Evolutionary conservation across 768 basidiomycete species (phyloP).

Genomic region (Termitomyces sp.): DNA sequence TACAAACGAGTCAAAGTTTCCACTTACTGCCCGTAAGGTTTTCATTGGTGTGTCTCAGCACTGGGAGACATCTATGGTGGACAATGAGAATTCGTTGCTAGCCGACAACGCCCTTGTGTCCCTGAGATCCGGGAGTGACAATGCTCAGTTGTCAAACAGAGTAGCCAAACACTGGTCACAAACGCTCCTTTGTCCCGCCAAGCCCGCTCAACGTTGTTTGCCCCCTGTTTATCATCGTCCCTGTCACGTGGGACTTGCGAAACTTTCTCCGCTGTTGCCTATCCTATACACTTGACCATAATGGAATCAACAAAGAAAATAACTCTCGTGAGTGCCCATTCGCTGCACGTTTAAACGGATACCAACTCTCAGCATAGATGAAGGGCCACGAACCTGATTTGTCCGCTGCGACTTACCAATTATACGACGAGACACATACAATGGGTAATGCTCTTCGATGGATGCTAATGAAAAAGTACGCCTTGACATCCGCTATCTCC

Average conservation of each 20-base stretch:
- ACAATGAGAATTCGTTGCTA: too few species aligned
- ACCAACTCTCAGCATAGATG: slow-evolving; percentile 46
- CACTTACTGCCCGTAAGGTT: neutral
- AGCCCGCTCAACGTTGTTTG: slow-evolving; percentile 12
- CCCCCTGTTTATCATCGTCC: slow-evolving; percentile 3
- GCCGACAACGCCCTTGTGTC: too few species aligned
- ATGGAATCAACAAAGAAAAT: slow-evolving; percentile 39
- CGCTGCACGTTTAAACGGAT: neutral
- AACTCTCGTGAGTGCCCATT: slow-evolving; percentile 28
- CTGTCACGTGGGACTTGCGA: slow-evolving; percentile 7
- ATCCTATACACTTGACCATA: slow-evolving; percentile 5
- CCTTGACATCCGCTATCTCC: neutral
- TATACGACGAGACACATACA: slow-evolving; percentile 93
- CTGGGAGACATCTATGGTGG: too few species aligned
- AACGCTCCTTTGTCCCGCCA: too few species aligned
- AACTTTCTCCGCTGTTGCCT: neutral
- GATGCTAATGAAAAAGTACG: slow-evolving; percentile 99
- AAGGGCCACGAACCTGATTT: slow-evolving; percentile 78
- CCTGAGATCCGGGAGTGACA: too few species aligned
- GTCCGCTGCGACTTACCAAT: slow-evolving; percentile 87
- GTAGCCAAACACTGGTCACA: too few species aligned
- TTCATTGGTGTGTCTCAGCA: slow-evolving; percentile 17
- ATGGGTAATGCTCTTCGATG: slow-evolving; percentile 92
- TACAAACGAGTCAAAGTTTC: neutral
- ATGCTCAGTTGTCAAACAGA: too few species aligned